Evolutionary conservation across 1,284 basidiomycete genomes (phyloP).

Genomic region (Coniferiporia weirii): DNA sequence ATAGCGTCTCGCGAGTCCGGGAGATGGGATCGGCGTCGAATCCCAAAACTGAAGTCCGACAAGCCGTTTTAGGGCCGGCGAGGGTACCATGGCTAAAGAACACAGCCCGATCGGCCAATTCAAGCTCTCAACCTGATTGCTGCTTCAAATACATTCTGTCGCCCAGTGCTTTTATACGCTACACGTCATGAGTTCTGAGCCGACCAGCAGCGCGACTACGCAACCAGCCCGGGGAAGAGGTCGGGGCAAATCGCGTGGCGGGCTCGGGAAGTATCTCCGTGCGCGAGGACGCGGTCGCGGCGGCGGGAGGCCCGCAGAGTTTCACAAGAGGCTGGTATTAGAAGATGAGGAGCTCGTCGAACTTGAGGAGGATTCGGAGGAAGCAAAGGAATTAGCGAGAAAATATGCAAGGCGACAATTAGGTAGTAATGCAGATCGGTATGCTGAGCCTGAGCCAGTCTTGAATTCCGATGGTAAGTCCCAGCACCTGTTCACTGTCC

Average conservation of each 20-base stretch:
- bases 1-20: too few species aligned
- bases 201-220: not conserved
- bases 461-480: conserved; percentile 60
- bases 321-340: conserved; percentile 49
- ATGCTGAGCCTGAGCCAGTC: conserved; percentile 59
- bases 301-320: conserved; percentile 26
- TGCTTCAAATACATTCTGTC: not conserved
- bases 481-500: not conserved
- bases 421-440: conserved; percentile 65
- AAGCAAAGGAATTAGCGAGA: conserved; percentile 39
- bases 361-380: conserved; percentile 41
- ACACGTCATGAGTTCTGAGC: not conserved
- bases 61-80: not conserved
- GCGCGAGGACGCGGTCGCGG: conserved; percentile 18
- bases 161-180: not conserved
- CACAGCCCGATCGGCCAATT: not conserved
- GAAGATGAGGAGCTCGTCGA: conserved; percentile 45
- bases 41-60: not conserved
- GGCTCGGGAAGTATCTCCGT: conserved; percentile 20
- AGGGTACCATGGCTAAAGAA: too few species aligned
- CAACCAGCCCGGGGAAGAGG: conserved; percentile 11
- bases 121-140: not conserved
- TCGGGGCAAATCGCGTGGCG: conserved; percentile 18
- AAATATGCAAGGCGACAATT: conserved; percentile 55
- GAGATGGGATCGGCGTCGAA: not conserved